A percentile compares a stretch with the other conserved stretches of the same genome.
Conservation (phyloP, 306 rosid species). For the Canavalia ensiformis region DNA sequence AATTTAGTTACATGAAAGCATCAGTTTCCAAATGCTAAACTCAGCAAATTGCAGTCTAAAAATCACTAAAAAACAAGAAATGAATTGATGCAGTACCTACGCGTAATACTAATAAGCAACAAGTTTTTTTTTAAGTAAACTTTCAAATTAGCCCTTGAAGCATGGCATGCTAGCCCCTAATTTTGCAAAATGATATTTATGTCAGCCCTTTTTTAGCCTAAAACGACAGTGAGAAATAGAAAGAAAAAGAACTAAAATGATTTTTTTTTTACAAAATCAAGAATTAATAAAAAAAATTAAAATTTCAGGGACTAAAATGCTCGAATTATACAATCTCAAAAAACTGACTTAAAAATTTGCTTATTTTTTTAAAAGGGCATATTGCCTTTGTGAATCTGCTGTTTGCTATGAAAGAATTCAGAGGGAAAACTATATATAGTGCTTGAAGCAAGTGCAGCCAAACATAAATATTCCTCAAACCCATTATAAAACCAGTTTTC, state of each 20-base stretch:
- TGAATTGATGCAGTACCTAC: neutral
- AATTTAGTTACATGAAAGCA: neutral
- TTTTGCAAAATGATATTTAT: too few relatives aligned
- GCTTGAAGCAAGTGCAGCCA: slow-evolving; percentile 6
- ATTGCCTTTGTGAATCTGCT: neutral
- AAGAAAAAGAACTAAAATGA: too few relatives aligned
- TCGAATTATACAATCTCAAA: too few relatives aligned
- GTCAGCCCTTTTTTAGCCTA: too few relatives aligned
- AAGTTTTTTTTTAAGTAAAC: neutral
- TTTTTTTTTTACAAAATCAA: too few relatives aligned
- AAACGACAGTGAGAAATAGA: too few relatives aligned
- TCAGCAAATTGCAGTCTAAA: neutral
- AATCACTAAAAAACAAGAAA: neutral
- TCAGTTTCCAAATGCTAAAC: neutral
- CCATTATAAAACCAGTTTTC: neutral
- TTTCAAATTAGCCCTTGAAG: too few relatives aligned
- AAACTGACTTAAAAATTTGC: too few relatives aligned
- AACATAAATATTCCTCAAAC: neutral
- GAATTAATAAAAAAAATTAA: too few relatives aligned
- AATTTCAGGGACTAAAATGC: too few relatives aligned
- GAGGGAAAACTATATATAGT: neutral
- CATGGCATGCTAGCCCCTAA: too few relatives aligned
- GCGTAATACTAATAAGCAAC: neutral
- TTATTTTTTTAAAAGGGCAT: neutral
- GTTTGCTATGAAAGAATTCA: neutral